These are phyloP conservation scores for Picea mariana DNA, from an alignment of 83 land plant genomes.

Conservation along the genomic window DNA sequence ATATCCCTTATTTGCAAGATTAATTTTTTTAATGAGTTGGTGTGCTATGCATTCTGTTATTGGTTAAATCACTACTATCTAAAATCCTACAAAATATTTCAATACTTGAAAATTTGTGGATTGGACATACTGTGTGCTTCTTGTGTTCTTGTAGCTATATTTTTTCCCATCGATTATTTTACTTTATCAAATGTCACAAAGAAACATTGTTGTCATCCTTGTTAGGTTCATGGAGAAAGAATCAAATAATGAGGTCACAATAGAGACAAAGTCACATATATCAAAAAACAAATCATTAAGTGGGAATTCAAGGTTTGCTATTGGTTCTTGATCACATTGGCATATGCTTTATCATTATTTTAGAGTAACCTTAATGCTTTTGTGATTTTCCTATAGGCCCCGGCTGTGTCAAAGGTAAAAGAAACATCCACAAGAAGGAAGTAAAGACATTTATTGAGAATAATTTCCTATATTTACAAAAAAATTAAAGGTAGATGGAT, in stretches of 20 bases:
- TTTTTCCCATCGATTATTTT: neutral
- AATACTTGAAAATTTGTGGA: no score
- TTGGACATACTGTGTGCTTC: neutral
- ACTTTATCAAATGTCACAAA: neutral
- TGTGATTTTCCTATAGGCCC: conserved; percentile 6
- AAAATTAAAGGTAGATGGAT: conserved; percentile 5
- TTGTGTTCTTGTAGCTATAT: conserved; percentile 17
- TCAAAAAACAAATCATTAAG: conserved; percentile 16
- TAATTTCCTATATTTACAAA: conserved; percentile 15
- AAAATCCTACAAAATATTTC: no score
- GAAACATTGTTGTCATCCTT: neutral
- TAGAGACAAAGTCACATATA: neutral
- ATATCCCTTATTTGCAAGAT: no score
- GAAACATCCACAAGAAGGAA: conserved; percentile 4
- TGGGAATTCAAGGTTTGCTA: conserved; percentile 24
- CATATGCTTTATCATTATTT: neutral
- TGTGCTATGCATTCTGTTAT: no score
- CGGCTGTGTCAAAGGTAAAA: conserved; percentile 8
- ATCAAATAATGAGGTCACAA: neutral
- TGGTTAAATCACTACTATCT: no score
- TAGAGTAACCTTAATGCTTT: neutral
- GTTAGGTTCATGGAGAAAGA: neutral
- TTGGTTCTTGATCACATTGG: neutral
- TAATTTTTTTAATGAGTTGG: no score
- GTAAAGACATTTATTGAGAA: conserved; percentile 11